Conservation (phyloP, 352 stramenopile genomes). For the Phytophthora pseudosyringae region DNA sequence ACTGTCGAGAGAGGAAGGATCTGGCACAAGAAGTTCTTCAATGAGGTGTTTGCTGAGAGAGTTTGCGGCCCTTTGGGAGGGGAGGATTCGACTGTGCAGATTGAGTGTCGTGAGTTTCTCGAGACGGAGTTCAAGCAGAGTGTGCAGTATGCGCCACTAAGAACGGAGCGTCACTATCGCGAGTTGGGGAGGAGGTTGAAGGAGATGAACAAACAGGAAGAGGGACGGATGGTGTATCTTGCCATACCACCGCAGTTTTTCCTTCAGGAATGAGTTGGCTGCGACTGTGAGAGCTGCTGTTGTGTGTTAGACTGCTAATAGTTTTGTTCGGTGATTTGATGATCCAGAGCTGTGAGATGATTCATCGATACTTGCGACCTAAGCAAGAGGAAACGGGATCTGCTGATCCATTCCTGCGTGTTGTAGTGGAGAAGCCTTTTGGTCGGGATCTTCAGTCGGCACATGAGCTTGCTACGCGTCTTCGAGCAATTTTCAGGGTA, state of each 20-base stretch:
- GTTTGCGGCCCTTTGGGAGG: slow-evolving; percentile 40
- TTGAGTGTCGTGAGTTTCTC: slow-evolving; percentile 44
- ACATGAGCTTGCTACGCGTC: slow-evolving; percentile 39
- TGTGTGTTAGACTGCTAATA: slow-evolving; percentile 9
- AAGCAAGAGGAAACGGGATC: neutral
- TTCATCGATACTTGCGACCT: slow-evolving; percentile 44
- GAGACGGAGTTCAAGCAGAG: slow-evolving; percentile 40
- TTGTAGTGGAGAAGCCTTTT: slow-evolving; percentile 88
- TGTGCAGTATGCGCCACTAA: slow-evolving; percentile 56
- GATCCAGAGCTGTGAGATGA: slow-evolving; percentile 37
- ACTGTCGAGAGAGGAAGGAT: slow-evolving; percentile 26
- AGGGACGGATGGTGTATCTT: slow-evolving; percentile 73
- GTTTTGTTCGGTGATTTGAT: neutral
- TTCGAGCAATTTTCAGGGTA: slow-evolving; percentile 52
- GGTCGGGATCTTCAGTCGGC: slow-evolving; percentile 65
- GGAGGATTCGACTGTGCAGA: slow-evolving; percentile 1
- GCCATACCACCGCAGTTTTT: slow-evolving; percentile 81
- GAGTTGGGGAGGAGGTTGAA: slow-evolving; percentile 23
- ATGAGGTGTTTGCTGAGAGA: slow-evolving; percentile 32
- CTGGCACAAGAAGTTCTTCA: slow-evolving; percentile 53
- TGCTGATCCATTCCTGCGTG: slow-evolving; percentile 52
- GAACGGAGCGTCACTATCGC: slow-evolving; percentile 40
- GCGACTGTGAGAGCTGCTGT: neutral
- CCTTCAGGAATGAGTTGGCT: slow-evolving; percentile 36
- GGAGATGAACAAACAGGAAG: slow-evolving; percentile 28